These are phyloP conservation scores for Glutinoglossum americanum DNA, from an alignment of 495 filamentous ascomycete genomes.

Conservation along the genomic window DNA sequence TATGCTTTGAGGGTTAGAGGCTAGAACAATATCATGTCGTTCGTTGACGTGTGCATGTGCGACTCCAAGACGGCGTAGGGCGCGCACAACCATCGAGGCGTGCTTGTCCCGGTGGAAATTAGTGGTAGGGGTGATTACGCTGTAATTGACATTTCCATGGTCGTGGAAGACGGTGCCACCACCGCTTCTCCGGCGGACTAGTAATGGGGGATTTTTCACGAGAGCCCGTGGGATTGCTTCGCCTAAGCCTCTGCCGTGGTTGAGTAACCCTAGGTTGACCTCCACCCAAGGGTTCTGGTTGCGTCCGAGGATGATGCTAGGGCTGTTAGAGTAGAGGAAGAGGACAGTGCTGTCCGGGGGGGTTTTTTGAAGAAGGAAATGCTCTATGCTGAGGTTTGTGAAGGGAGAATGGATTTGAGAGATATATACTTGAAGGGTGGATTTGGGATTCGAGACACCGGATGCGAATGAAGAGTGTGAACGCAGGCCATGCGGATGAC, in stretches of 20 bases:
- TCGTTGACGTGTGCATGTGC: constrained; percentile 48
- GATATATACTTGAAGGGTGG: constrained; percentile 51
- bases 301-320: constrained; percentile 73
- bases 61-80: constrained; percentile 36
- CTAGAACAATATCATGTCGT: constrained; percentile 80
- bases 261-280: constrained; percentile 44
- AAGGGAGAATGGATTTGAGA: constrained; percentile 57
- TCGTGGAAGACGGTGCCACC: constrained; percentile 93
- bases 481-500: background rate
- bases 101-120: constrained; percentile 68
- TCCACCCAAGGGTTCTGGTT: constrained; percentile 98
- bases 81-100: constrained; percentile 74
- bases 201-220: constrained; percentile 20
- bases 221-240: background rate
- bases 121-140: constrained; percentile 57
- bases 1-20: constrained; percentile 21
- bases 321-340: constrained; percentile 71
- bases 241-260: background rate
- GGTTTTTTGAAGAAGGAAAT: constrained; percentile 59
- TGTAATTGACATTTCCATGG: constrained; percentile 78
- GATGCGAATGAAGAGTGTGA: constrained; percentile 18
- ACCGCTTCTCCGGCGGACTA: constrained; percentile 67
- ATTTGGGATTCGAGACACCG: constrained; percentile 20
- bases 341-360: constrained; percentile 49
- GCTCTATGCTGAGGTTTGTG: constrained; percentile 88